These are phyloP conservation scores for Moricandia moricandioides DNA, from an alignment of 345 rosid genomes.

Conservation along the genomic window DNA sequence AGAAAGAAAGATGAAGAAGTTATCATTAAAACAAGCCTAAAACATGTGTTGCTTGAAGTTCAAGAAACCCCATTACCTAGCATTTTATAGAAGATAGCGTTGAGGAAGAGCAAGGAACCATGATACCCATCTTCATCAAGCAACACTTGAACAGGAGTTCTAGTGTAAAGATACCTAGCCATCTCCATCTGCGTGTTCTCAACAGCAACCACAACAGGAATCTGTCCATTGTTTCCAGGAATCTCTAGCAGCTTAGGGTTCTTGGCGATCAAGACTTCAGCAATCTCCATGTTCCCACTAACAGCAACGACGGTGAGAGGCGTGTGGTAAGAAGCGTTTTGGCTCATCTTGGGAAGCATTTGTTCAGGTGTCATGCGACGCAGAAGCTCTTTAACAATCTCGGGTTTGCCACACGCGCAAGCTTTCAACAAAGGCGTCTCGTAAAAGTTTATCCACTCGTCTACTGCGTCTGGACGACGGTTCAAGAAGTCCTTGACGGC, in stretches of 20 bases:
- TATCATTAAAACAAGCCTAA: not conserved
- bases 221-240: constrained; percentile 34
- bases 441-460: constrained; percentile 25
- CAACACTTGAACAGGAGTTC: constrained; percentile 34
- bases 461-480: constrained; percentile 13
- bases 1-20: not conserved
- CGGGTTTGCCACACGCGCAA: constrained; percentile 30
- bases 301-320: constrained; percentile 37
- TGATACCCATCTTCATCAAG: constrained; percentile 31
- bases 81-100: constrained; percentile 34
- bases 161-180: constrained; percentile 36
- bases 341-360: constrained; percentile 36
- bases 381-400: constrained; percentile 28
- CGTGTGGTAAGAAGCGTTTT: constrained; percentile 32
- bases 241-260: constrained; percentile 34
- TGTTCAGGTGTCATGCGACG: constrained; percentile 40
- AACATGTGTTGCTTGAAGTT: not conserved
- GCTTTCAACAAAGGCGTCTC: constrained; percentile 36
- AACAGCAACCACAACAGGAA: constrained; percentile 34
- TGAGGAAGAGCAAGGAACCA: constrained; percentile 27
- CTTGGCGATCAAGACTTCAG: constrained; percentile 27
- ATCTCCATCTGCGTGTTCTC: constrained; percentile 33
- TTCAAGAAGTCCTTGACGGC: constrained; percentile 23
- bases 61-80: constrained; percentile 30
- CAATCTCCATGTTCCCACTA: constrained; percentile 38